phyloP scores from a whole-genome alignment of 306 rosid species.

The Adenanthera pavonina region DNA sequence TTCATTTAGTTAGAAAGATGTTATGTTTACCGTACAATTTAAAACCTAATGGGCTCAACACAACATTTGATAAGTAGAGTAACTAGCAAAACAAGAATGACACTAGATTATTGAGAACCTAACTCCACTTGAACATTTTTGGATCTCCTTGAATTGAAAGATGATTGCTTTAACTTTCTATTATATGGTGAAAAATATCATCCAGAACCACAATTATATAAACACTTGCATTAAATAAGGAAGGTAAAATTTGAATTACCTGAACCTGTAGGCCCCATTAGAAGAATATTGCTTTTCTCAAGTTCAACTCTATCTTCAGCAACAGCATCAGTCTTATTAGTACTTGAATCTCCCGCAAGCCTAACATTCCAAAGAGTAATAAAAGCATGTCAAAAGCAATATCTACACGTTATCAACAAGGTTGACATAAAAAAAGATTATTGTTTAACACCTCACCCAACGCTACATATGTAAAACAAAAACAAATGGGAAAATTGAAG shows the following conservation, averaged over 20 bases:
- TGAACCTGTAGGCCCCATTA: constrained; percentile 99
- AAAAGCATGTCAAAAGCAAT: constrained; percentile 45
- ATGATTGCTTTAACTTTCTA: constrained; percentile 15
- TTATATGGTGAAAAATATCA: constrained; percentile 4
- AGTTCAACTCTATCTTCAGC: constrained; percentile 90
- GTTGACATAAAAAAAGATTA: background rate
- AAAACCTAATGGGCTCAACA: constrained; percentile 6
- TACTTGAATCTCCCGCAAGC: constrained; percentile 76
- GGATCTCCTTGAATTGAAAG: constrained; percentile 19
- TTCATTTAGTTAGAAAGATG: background rate
- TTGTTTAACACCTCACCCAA: constrained; percentile 10
- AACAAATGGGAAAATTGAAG: background rate
- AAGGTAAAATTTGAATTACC: constrained; percentile 59
- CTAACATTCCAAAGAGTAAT: constrained; percentile 63
- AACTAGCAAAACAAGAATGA: constrained; percentile 28
- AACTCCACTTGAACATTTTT: constrained; percentile 1
- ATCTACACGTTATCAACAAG: constrained; percentile 20
- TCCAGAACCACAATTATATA: background rate
- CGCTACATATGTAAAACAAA: background rate
- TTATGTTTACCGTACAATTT: background rate
- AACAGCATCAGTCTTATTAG: constrained; percentile 45
- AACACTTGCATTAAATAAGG: background rate
- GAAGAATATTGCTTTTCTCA: constrained; percentile 93
- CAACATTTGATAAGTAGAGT: background rate
- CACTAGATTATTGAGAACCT: background rate